phyloP scores from a whole-genome alignment of 2,329 filamentous ascomycete genomes.

The Arthrobotrys musiformis region DNA sequence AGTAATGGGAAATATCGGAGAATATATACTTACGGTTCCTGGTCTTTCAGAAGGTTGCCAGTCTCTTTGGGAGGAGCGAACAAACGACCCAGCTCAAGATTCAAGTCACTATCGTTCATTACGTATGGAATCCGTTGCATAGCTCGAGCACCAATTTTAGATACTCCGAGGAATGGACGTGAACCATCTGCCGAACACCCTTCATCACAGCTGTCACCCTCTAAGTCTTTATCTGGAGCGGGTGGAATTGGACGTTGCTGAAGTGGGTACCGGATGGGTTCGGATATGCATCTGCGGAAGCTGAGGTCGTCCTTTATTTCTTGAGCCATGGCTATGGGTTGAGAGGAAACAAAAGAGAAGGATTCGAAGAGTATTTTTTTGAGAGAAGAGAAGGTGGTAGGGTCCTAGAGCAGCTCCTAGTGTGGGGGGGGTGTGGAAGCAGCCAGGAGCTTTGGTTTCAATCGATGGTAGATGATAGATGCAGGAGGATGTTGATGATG shows the following conservation, averaged over 20 bases:
- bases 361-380: background rate
- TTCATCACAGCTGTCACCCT: background rate
- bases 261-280: slow-evolving; percentile 20
- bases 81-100: slow-evolving; percentile 20
- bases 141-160: slow-evolving; percentile 32
- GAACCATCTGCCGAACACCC: slow-evolving; percentile 1
- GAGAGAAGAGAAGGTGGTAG: background rate
- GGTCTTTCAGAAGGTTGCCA: background rate
- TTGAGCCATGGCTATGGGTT: background rate
- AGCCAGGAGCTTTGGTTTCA: background rate
- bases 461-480: background rate
- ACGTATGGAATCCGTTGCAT: slow-evolving; percentile 25
- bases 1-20: background rate
- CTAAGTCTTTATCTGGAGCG: background rate
- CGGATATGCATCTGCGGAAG: slow-evolving; percentile 37
- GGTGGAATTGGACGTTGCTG: slow-evolving; percentile 7
- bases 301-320: background rate
- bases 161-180: slow-evolving; percentile 38
- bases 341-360: background rate
- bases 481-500: background rate
- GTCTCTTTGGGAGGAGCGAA: slow-evolving; percentile 14
- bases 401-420: background rate
- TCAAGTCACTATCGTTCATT: slow-evolving; percentile 31
- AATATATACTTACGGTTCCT: slow-evolving; percentile 33
- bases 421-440: background rate